Conservation (phyloP, 176 grass and related monocot species). For the Hsuehochloa calcarea region DNA sequence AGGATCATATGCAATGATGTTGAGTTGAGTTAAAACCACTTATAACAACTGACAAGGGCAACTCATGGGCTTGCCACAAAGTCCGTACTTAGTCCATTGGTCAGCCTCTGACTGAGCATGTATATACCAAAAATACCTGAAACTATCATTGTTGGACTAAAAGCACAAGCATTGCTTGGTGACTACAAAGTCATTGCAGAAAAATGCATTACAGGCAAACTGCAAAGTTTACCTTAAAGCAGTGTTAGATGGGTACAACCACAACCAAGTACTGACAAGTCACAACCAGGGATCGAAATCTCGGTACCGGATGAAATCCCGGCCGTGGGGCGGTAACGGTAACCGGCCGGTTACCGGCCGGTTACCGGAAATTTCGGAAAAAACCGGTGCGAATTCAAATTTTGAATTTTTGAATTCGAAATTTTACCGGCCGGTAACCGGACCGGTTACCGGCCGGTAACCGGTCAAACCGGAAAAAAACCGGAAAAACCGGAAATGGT, state of each 20-base stretch:
- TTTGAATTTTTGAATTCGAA: too few relatives aligned
- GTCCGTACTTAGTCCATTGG: neutral
- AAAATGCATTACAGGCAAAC: neutral
- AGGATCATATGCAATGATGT: slow-evolving; percentile 3
- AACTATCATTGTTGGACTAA: slow-evolving; percentile 1
- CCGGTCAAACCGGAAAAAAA: too few relatives aligned
- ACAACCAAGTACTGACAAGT: neutral
- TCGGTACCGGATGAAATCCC: too few relatives aligned
- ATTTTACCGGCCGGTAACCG: too few relatives aligned
- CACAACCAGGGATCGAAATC: too few relatives aligned
- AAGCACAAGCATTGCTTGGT: neutral
- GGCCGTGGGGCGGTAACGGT: too few relatives aligned
- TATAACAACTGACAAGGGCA: neutral
- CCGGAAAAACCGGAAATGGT: too few relatives aligned
- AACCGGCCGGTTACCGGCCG: too few relatives aligned
- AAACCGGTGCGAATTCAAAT: too few relatives aligned
- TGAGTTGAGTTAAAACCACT: neutral
- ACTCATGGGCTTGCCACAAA: neutral
- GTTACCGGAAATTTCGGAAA: too few relatives aligned
- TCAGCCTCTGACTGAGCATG: neutral
- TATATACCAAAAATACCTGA: neutral
- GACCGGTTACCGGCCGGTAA: too few relatives aligned
- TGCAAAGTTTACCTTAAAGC: neutral
- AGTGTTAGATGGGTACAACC: slow-evolving; percentile 2
- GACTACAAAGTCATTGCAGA: neutral